Evolutionary conservation across 2,329 filamentous ascomycete species (phyloP).

Genomic region (Ascochyta pisi): DNA sequence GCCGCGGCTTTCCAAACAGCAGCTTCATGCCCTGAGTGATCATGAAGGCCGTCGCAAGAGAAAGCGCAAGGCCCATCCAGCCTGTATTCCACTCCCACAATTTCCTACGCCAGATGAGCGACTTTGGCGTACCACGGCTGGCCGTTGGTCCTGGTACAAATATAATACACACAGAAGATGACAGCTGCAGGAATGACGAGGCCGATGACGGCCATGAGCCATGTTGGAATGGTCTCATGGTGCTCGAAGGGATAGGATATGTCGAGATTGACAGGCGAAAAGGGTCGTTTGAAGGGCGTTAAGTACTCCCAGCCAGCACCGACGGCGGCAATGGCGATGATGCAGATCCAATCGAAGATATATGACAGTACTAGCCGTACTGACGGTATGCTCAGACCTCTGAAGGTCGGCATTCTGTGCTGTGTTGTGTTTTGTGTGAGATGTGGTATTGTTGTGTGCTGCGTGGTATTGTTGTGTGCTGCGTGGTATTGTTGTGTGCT

Average conservation of each 20-base stretch:
- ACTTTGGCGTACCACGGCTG: constrained; percentile 65
- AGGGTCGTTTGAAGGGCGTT: constrained; percentile 72
- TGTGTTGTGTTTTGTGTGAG: constrained; percentile 1
- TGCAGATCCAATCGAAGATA: constrained; percentile 75
- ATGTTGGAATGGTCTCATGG: constrained; percentile 74
- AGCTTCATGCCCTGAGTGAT: constrained; percentile 88
- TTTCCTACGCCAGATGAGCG: constrained; percentile 78
- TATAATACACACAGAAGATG: constrained; percentile 70
- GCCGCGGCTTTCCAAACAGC: constrained; percentile 68
- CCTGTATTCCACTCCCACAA: constrained; percentile 90
- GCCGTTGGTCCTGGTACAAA: constrained; percentile 77
- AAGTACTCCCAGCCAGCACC: constrained; percentile 66
- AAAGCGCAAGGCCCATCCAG: constrained; percentile 80
- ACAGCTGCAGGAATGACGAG: constrained; percentile 70
- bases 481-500: neutral
- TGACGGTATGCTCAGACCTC: constrained; percentile 47
- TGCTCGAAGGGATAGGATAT: constrained; percentile 80
- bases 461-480: neutral
- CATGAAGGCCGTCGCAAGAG: constrained; percentile 75
- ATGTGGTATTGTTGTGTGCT: too few relatives aligned
- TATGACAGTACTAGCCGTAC: constrained; percentile 69
- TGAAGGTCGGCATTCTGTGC: constrained; percentile 35
- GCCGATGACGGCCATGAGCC: constrained; percentile 68
- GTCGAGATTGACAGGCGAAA: constrained; percentile 73
- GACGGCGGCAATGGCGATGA: constrained; percentile 65